phyloP scores from a whole-genome alignment of 2,329 filamentous ascomycete genomes.

The Magnaporthales sp. region DNA sequence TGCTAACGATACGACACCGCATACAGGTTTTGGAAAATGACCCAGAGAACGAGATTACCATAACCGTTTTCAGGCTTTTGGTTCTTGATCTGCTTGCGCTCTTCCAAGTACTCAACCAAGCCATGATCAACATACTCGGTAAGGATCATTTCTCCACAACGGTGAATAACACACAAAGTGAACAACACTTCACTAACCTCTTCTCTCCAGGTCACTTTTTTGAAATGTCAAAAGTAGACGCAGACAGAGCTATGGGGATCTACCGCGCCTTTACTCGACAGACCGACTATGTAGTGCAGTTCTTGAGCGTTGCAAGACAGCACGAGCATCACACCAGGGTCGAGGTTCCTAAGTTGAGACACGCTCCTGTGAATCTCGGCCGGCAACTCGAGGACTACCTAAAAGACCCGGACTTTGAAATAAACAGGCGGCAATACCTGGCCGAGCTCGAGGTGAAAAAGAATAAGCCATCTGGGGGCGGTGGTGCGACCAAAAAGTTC shows the following conservation, averaged over 20 bases:
- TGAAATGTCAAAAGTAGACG: conserved; percentile 92
- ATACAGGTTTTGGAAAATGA: conserved; percentile 69
- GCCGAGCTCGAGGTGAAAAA: conserved; percentile 71
- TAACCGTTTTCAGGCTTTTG: conserved; percentile 85
- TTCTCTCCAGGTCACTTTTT: conserved; percentile 74
- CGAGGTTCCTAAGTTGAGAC: conserved; percentile 93
- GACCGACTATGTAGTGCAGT: conserved; percentile 88
- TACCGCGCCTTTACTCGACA: conserved; percentile 89
- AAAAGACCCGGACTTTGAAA: conserved; percentile 89
- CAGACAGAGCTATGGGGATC: conserved; percentile 81
- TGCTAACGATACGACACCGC: neutral
- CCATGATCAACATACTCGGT: conserved; percentile 94
- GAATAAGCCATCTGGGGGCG: conserved; percentile 28
- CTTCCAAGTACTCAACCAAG: conserved; percentile 94
- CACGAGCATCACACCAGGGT: conserved; percentile 88
- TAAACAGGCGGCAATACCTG: conserved; percentile 85
- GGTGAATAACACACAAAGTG: no score
- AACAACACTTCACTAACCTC: neutral
- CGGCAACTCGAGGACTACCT: conserved; percentile 90
- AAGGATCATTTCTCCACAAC: conserved; percentile 20
- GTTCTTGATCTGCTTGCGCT: conserved; percentile 83
- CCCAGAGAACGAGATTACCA: conserved; percentile 90
- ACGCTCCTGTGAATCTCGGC: conserved; percentile 86
- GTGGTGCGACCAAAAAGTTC: conserved; percentile 18
- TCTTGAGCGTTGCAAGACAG: conserved; percentile 76